Base-by-base conservation (phyloP, 1,139 yeast species). In the Hemisphaericaspora subhashii region DNA sequence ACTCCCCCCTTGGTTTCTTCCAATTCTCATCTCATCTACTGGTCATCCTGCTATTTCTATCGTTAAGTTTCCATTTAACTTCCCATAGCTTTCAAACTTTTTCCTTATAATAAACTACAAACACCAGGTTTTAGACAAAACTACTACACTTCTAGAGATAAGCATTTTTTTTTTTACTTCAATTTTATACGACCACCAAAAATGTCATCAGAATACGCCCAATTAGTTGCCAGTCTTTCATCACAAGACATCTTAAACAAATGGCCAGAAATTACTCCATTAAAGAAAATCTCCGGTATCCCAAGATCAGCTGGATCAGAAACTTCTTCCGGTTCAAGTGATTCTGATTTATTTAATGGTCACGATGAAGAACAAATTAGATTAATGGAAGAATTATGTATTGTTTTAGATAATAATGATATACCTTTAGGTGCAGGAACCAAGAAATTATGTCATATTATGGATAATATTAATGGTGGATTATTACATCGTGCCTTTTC, bases 321-420 rank as follows among this genome's bases (percentile, higher is more conserved):
- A 13, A 40, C 53, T 8, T 31, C 40, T 3, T 31, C 40, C 2
- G 31, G 24, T 4, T 33, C 44, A 13, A 15, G 27, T 25, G 58
- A 55, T 16, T 37, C 50, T 5, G 60, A 54, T 13, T 63, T 85
- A 23, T 86, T 89, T 49, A 74, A 72, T 8, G 98, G 97, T 16
- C 95, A 89, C 53, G 96, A 92, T 59, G 85, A 83, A 55, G 98
- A 90, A 60, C 99, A 92, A 64, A 88, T 92, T 62, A 78, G 81
- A 55, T 74, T 92, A 49, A 92, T 94, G 99, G 95, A 89, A 52
- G 99, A 92, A 64, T 82, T 90, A 48, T 92, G 99, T 64, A 89
- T 92, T 48, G 96, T 92, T 3, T 72, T 90, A 48, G 96, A 92
- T 62, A 83, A 86, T 68, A 66, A 89, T 53, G 98, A 92, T 60